Evolutionary conservation across 345 rosid species (phyloP), one percentile per base, ranked within the genome.

Genomic region (Trapa incisa): DNA sequence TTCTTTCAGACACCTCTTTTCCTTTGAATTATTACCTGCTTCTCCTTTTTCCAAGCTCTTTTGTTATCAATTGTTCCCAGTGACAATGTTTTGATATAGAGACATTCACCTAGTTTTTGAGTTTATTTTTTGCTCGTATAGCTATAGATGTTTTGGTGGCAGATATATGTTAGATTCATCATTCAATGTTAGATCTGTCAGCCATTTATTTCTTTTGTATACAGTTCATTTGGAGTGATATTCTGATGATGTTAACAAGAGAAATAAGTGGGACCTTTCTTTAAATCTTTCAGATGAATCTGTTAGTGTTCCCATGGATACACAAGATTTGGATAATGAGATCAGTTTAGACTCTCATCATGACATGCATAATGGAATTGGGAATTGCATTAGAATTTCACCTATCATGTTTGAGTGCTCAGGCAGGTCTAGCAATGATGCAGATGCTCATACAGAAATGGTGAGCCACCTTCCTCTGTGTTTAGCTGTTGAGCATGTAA

Each of bases 181-280:
- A 50, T 50, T 50, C 54, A 14, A 3, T 41, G 14, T 50, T 14
- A 16, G 54, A 3, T 54, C 35, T 35, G n/a, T 22, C 32, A n/a
- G 60, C 54, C 9, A n/a, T 11, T 54, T 54, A 22, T 54, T 16
- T 16, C 13, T 57, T 33, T 32, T 10, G 29, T 57, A 66, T 60
- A 32, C 22, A 70, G 77, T 38, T 45, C 54, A 37, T 50, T 47
- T 45, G 47, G 71, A 38, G 56, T 73, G 65, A 70, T 58, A 75
- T 69, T 71, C 80, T 64, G 76, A 70, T 54, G 77, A 75, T 75
- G 83, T 70, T 66, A 77, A 74, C 72, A 42, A 16, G 67, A 73
- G 69, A 67, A 82, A 82, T 64, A 76, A 79, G 45, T 56, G 42
- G 33, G 37, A 58, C 50, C 47, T 47, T 71, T 68, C 75, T 74